phyloP scores from a whole-genome alignment of 2,329 filamentous ascomycete species.

The Fusarium mexicanum region DNA sequence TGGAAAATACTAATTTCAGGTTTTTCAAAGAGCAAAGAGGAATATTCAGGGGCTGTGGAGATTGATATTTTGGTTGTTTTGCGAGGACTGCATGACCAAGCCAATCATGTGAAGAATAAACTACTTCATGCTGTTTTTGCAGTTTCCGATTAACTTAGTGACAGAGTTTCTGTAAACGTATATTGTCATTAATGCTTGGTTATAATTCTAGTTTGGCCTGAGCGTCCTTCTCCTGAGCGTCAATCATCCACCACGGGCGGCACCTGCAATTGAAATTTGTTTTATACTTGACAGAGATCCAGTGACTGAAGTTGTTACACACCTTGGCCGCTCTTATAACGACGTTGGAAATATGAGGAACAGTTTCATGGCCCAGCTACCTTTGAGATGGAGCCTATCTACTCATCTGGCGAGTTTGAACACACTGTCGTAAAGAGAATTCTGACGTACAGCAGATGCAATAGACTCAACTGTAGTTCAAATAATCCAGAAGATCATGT shows the following conservation, averaged over 20 bases:
- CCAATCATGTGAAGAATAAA: background rate
- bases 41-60: background rate
- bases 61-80: background rate
- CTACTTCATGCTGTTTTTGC: background rate
- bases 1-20: background rate
- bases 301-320: no score
- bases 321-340: background rate
- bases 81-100: background rate
- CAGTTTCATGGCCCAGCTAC: background rate
- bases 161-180: background rate
- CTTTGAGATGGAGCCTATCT: background rate
- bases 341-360: background rate
- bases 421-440: background rate
- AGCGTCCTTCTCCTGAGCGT: background rate
- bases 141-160: background rate
- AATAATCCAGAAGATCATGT: background rate
- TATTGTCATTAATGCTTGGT: background rate
- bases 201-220: background rate
- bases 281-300: background rate
- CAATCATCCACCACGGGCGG: background rate
- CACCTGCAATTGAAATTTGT: background rate
- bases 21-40: background rate
- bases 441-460: background rate
- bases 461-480: background rate
- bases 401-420: background rate